These are phyloP conservation scores for Podospora fimiseda DNA, from an alignment of 495 filamentous ascomycete genomes.

Conservation along the genomic window DNA sequence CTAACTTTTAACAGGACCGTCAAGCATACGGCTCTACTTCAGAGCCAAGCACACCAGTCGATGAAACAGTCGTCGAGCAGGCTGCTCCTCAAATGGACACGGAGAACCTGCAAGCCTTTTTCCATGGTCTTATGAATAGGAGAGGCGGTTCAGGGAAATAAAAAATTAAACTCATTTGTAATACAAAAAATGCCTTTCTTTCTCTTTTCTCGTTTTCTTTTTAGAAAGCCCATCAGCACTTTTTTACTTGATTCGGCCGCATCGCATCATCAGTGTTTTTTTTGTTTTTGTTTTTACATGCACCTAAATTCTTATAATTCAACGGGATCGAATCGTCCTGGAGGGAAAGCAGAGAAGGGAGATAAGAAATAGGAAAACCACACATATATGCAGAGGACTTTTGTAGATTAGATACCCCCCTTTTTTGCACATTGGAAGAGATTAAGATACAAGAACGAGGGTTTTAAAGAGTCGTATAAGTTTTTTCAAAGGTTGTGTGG, in stretches of 20 bases:
- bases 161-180: not conserved
- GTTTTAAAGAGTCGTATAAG: not conserved
- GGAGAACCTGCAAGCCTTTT: conserved; percentile 45
- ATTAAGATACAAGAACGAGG: conserved; percentile 3
- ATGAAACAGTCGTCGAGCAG: conserved; percentile 26
- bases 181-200: not conserved
- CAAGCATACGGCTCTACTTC: conserved; percentile 37
- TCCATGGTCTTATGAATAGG: conserved; percentile 42
- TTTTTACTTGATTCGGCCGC: too few species aligned
- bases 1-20: conserved; percentile 44
- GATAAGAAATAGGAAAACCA: not conserved
- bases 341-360: not conserved
- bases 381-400: too few species aligned
- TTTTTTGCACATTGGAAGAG: not conserved
- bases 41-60: conserved; percentile 27
- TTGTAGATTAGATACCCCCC: conserved; percentile 20
- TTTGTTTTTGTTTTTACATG: too few species aligned
- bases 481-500: too few species aligned
- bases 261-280: too few species aligned
- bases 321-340: not conserved
- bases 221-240: too few species aligned
- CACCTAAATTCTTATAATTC: too few species aligned
- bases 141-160: conserved; percentile 15
- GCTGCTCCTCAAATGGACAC: conserved; percentile 38
- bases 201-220: not conserved